Conservation (phyloP, 495 filamentous ascomycete genomes). For the Evernia prunastri region DNA sequence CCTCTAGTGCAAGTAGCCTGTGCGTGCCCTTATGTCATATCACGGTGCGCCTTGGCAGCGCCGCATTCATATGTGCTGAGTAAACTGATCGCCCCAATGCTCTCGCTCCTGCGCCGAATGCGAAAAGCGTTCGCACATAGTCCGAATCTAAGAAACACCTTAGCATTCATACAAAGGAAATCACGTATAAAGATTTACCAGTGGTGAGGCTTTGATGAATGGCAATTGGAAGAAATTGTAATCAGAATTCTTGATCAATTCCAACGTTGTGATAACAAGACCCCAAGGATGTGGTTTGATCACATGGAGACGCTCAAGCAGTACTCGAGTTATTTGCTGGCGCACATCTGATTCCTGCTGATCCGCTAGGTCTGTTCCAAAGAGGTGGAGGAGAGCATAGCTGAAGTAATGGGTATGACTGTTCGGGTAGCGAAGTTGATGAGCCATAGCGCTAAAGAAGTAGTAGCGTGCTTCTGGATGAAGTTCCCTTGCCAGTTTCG, state of each 20-base stretch:
- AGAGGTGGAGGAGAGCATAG: constrained; percentile 78
- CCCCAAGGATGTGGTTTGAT: constrained; percentile 97
- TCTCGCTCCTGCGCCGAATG: constrained; percentile 19
- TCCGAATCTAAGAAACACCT: constrained; percentile 1
- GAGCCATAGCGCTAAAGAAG: constrained; percentile 74
- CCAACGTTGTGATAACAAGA: constrained; percentile 79
- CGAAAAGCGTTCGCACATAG: constrained; percentile 12
- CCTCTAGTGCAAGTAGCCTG: constrained; percentile 5
- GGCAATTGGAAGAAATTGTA: constrained; percentile 88
- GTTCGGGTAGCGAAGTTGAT: constrained; percentile 87
- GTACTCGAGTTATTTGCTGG: constrained; percentile 79
- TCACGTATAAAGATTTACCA: constrained; percentile 47
- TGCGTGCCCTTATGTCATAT: constrained; percentile 9
- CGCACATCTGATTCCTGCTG: constrained; percentile 75
- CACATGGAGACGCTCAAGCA: constrained; percentile 80
- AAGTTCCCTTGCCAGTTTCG: constrained; percentile 65
- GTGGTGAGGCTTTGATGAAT: constrained; percentile 81
- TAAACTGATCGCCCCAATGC: constrained; percentile 14
- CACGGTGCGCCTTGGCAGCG: constrained; percentile 11
- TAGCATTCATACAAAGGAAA: not conserved
- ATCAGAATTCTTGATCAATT: constrained; percentile 83
- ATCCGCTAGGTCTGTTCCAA: constrained; percentile 69
- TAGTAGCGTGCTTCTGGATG: constrained; percentile 77
- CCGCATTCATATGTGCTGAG: constrained; percentile 11
- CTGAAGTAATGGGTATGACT: constrained; percentile 90